These are phyloP conservation scores for Taiwanofungus camphoratus DNA, from an alignment of 1,284 basidiomycete genomes.

Conservation along the genomic window DNA sequence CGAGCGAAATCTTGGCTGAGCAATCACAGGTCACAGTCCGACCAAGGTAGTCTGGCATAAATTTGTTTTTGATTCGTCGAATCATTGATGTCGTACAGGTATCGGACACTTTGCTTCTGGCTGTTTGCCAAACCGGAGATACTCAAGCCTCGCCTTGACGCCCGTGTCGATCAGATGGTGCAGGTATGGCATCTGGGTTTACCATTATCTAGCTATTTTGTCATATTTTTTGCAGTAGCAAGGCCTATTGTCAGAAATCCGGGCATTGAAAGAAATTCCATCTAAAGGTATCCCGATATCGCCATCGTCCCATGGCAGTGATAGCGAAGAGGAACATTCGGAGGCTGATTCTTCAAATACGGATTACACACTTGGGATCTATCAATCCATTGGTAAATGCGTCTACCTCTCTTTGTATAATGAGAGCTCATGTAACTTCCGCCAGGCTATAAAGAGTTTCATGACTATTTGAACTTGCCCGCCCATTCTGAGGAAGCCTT, in stretches of 20 bases:
- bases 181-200: conserved; percentile 41
- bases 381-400: conserved; percentile 84
- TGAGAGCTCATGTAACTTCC: neutral
- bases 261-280: conserved; percentile 39
- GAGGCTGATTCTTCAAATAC: conserved; percentile 15
- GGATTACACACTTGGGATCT: conserved; percentile 81
- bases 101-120: conserved; percentile 87
- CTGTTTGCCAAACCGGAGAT: conserved; percentile 71
- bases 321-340: neutral
- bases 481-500: conserved; percentile 43
- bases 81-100: conserved; percentile 40
- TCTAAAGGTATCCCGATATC: conserved; percentile 5
- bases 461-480: conserved; percentile 48
- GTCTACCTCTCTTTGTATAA: neutral
- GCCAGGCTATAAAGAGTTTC: conserved; percentile 88
- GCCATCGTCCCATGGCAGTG: conserved; percentile 1
- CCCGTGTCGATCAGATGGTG: conserved; percentile 87
- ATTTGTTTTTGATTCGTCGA: neutral
- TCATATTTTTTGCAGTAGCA: conserved; percentile 38
- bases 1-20: conserved; percentile 66
- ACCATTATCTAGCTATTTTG: conserved; percentile 2
- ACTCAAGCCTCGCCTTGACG: conserved; percentile 69
- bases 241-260: conserved; percentile 84
- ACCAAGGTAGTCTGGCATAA: conserved; percentile 39
- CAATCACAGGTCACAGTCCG: conserved; percentile 45